phyloP scores from a whole-genome alignment of 2,329 filamentous ascomycete genomes.

The Colletotrichum caudatum region DNA sequence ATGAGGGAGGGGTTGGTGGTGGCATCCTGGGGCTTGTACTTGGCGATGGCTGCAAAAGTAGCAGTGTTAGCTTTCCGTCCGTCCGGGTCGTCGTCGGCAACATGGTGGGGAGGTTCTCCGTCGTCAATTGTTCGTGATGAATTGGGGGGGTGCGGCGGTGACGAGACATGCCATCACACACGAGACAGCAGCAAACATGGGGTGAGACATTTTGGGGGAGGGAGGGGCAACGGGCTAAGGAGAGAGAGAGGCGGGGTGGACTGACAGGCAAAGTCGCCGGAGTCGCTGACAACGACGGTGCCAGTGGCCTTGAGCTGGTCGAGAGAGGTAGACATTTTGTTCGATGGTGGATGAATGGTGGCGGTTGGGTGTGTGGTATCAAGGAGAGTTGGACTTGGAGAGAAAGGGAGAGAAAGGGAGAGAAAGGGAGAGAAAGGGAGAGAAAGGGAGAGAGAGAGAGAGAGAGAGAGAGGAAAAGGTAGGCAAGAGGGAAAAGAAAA shows the following conservation, averaged over 20 bases:
- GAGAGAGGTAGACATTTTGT: constrained; percentile 84
- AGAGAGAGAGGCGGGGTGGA: constrained; percentile 48
- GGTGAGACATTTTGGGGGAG: constrained; percentile 21
- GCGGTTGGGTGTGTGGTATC: constrained; percentile 32
- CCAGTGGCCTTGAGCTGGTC: constrained; percentile 97
- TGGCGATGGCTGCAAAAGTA: constrained; percentile 81
- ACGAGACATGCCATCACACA: neutral
- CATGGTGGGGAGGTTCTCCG: neutral
- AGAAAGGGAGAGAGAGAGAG: neutral
- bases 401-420: constrained; percentile 4
- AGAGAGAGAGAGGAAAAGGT: constrained; percentile 6
- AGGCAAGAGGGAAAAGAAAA: constrained; percentile 23
- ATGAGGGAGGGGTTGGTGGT: constrained; percentile 99
- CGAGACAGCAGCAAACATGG: constrained; percentile 5
- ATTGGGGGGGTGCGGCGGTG: constrained; percentile 11
- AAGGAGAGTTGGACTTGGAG: constrained; percentile 16
- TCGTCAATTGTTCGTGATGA: constrained; percentile 6
- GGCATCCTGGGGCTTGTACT: constrained; percentile 99
- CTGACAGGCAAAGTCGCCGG: constrained; percentile 86
- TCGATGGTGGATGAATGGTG: constrained; percentile 23
- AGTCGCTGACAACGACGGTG: constrained; percentile 98
- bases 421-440: constrained; percentile 8
- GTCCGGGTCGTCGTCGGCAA: constrained; percentile 26
- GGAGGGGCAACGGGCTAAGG: neutral
- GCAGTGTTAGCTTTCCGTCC: constrained; percentile 15